Evolutionary conservation across 768 basidiomycete species (phyloP), one percentile per base, ranked within the genome.

Genomic region (Chalciporus sphaerocephalus): DNA sequence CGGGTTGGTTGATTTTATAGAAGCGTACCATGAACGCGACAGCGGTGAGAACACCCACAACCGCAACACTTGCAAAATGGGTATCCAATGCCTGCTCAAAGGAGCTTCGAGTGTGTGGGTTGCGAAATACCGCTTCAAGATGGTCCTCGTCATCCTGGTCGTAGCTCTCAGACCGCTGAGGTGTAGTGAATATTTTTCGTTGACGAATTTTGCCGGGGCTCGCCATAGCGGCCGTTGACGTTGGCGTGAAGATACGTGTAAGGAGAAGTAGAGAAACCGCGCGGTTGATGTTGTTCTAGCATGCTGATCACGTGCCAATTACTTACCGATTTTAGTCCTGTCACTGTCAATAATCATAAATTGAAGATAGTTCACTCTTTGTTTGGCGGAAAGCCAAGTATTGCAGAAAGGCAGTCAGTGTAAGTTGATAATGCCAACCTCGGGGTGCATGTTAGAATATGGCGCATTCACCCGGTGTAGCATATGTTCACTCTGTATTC

Each of bases 1-100:
- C 90, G 35, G 92, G 93, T 62, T 90, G 84, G 61, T 85, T 90
- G 63, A 95, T 91, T 73, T 94, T 91, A 76, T 89, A 95, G 71
- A 94, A 93, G 25, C 93, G 83, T 51, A 92, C 61, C 16, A 81
- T 82, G 63, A 93, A 90, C 17, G 92, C 87, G 40, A 91, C 64
- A 3, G 79, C 72, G 16, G 91, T 92, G 35, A 91, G 73, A 13
- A 74, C 57, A 36, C 71, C 73, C 35, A 87, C 79, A n/a, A 84
- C 73, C 21, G 75, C 66, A 48, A 74, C 68, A 65, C 85, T 90
- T 39, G 78, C 83, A 44, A 74, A 71, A 38, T 71, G 69, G 13
- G 81, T 78, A 59, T 89, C 84, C 37, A 89, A 63, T 38, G 80
- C 52, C 50, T 75, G 66, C 61, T 90, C 87, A 9, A 81, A 61